Percentiles rank a stretch among this genome's conserved stretches.
Conservation (phyloP, 441 rosid genomes). For the Bocquillonia castaneifolia region DNA sequence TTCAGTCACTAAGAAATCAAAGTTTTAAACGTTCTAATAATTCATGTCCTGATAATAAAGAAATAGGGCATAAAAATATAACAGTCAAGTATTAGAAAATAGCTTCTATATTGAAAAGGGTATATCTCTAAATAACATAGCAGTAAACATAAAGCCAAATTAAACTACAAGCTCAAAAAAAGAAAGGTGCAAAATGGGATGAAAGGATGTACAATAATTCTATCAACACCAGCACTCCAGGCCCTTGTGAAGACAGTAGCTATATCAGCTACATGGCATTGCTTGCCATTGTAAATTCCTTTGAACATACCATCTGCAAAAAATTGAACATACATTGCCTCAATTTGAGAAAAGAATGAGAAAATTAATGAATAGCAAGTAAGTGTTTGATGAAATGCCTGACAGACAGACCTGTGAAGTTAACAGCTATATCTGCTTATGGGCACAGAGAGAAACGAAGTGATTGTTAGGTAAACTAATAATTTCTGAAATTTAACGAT, state of each 20-base stretch:
- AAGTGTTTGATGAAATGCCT: constrained; percentile 56
- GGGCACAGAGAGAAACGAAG: not conserved
- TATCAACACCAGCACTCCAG: constrained; percentile 91
- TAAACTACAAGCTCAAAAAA: not conserved
- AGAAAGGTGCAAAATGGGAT: not conserved
- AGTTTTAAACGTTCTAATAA: not conserved
- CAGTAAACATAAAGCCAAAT: not conserved
- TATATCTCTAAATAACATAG: not conserved
- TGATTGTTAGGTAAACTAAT: not conserved
- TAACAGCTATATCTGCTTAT: constrained; percentile 83
- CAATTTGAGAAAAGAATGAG: constrained; percentile 14
- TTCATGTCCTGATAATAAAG: not conserved
- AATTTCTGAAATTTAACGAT: not conserved
- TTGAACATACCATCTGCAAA: constrained; percentile 88
- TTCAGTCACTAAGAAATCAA: not conserved
- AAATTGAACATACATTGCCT: not conserved
- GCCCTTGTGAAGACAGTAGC: constrained; percentile 74
- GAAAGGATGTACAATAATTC: constrained; percentile 56
- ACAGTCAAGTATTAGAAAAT: not conserved
- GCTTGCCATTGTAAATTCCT: constrained; percentile 86
- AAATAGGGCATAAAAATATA: not conserved
- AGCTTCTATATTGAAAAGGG: not conserved
- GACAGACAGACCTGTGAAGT: constrained; percentile 83
- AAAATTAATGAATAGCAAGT: not conserved
- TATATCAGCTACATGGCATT: constrained; percentile 64